Evolutionary conservation across 768 basidiomycete species (phyloP).

Genomic region (Russula sp.): DNA sequence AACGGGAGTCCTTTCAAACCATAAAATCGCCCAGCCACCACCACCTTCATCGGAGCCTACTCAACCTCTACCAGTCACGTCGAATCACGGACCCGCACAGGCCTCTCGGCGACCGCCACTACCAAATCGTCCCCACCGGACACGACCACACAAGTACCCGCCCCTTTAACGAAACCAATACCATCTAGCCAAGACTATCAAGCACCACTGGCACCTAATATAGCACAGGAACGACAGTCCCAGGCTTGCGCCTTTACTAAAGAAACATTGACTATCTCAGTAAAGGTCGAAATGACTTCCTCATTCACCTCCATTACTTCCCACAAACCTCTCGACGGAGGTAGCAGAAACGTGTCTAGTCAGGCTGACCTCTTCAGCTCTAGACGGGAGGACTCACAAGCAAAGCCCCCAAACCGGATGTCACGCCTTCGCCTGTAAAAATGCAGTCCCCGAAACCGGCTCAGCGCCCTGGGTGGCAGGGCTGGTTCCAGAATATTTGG

Average conservation of each 20-base stretch:
- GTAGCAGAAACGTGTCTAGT: not conserved
- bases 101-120: not conserved
- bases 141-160: not conserved
- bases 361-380: no score
- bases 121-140: not conserved
- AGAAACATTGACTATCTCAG: not conserved
- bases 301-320: not conserved
- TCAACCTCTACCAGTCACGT: not conserved
- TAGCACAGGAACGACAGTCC: not conserved
- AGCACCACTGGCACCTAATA: not conserved
- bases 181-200: not conserved
- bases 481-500: slow-evolving; percentile 9
- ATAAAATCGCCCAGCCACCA: not conserved
- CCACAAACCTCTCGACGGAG: no score
- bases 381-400: not conserved
- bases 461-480: not conserved
- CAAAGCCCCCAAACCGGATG: not conserved
- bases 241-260: not conserved
- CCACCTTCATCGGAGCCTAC: not conserved
- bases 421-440: not conserved
- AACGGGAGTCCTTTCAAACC: not conserved
- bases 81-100: not conserved
- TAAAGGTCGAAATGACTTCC: not conserved
- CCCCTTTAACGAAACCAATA: not conserved
- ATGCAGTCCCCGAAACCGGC: not conserved